A percentile compares a stretch with the other conserved stretches of the same genome.
phyloP scores from a whole-genome alignment of 2,329 filamentous ascomycete genomes.

The Talaromyces atroroseus region DNA sequence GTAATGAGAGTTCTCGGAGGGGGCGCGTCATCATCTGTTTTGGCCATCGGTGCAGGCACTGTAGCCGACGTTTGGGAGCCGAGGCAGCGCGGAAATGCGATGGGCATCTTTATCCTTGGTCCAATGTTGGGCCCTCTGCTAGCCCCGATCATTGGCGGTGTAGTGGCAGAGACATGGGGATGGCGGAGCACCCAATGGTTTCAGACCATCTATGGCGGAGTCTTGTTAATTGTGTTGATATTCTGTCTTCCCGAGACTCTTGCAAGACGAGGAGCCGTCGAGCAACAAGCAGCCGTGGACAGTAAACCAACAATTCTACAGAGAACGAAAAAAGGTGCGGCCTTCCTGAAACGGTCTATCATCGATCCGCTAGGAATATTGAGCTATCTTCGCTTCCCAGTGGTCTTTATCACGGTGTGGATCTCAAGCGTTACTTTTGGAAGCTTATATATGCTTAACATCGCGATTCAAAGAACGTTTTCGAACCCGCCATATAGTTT shows the following conservation, averaged over 20 bases:
- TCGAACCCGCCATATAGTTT: slow-evolving; percentile 31
- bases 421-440: slow-evolving; percentile 35
- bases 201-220: neutral
- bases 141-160: neutral
- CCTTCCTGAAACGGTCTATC: neutral
- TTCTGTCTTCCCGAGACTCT: neutral
- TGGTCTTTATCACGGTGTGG: slow-evolving; percentile 31
- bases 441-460: slow-evolving; percentile 35
- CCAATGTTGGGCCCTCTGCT: neutral
- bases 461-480: slow-evolving; percentile 35
- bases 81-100: neutral
- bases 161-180: neutral
- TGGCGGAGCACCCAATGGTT: slow-evolving; percentile 1
- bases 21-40: neutral
- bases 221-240: neutral
- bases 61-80: neutral
- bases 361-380: neutral
- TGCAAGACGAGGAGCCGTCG: neutral
- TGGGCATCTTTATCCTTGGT: neutral
- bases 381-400: slow-evolving; percentile 27
- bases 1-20: neutral
- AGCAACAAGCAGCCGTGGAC: neutral
- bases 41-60: neutral
- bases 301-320: neutral
- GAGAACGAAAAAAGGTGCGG: neutral